Evolutionary conservation across 1,139 yeast species (phyloP), one percentile per base, ranked within the genome.

Genomic region (Sugiyamaella novakii): DNA sequence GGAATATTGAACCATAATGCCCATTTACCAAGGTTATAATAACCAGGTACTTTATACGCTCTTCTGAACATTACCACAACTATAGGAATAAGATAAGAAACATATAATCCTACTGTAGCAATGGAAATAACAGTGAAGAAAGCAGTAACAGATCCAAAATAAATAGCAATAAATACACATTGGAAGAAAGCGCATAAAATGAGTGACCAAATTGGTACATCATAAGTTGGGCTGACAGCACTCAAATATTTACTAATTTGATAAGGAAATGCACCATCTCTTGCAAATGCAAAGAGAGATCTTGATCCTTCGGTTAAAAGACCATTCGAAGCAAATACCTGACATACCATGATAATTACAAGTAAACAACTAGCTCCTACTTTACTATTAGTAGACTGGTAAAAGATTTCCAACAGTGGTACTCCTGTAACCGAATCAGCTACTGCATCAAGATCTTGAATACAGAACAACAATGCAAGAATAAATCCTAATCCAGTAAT

Each of bases 51-150:
- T 30, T 53, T 56, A 21, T 46, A 45, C 15, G 31, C n/a, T 22
- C 57, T 46, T 31, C 53, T 41, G 41, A 87, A 75, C 18, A 82
- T 76, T 24, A 84, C 74, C n/a, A 54, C 56, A 1, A 83, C 61
- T 31, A 87, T 82, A 2, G 96, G 95, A 11, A 87, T 78, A 3
- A 88, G 82, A 59, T 88, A 85, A 1, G 95, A 89, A 21, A 85
- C 74, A 46, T 89, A 83, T 53, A 87, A 71, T 5, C 91, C 79
- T 37, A 87, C 77, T 1, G 87, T 94, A 7, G 94, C 86, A 8
- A 92, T 84, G 0, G 95, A 94, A 71, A 87, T 78, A 65, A 87
- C 87, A 3, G 95, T 88, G 66, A 84, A 84, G 69, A 87, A 85
- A 0, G 95, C 95, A 6, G 91, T 78, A 3, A 80, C 72, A 0